Evolutionary conservation across 2,329 filamentous ascomycete genomes (phyloP), one percentile per base, ranked within the genome.

Genomic region (Beauveria sp.): DNA sequence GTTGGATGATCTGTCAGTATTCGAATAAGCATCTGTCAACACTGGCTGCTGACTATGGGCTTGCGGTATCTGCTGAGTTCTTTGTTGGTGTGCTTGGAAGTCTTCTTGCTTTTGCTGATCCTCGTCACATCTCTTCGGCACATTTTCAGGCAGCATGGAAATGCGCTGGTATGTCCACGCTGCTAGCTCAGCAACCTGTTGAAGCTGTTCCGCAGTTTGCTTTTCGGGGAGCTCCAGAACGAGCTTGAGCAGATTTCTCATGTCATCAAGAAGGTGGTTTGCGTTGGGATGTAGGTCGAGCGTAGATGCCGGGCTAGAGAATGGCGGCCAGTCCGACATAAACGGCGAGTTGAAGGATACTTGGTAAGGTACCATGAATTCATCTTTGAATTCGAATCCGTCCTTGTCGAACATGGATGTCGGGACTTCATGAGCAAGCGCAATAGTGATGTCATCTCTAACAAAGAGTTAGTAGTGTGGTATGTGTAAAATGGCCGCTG

Each of bases 211-310:
- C 0, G 65, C 38, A 0, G 73, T 71, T 3, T 77, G 67, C 0
- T 69, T 51, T 2, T 66, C 62, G 0, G 78, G 74, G n/a, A 81
- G 68, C 1, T 72, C 68, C 5, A 80, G 64, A 0, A 82, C 75
- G 3, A 75, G 68, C 14, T 72, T 68, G n/a, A 82, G 71, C 1
- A 84, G 70, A 24, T 76, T 76, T 5, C 80, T 76, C 69, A 82
- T 76, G 54, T 81, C 77, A 60, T 84, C 81, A 3, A 84, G 75
- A 57, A 84, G 79, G 16, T 75, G 72, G 5, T 80, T 79, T 1
- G 79, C 79, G 56, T 72, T 71, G 1, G 73, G 70, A 56, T 81
- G 77, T n/a, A 83, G 69, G n/a, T 72, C 70, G 2, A 81, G 68
- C 0, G 74, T 71, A 12, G 74, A 73, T 28, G 72, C 72, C 22